Conservation (phyloP, 2,329 filamentous ascomycete genomes). For the Coleophoma crateriformis region DNA sequence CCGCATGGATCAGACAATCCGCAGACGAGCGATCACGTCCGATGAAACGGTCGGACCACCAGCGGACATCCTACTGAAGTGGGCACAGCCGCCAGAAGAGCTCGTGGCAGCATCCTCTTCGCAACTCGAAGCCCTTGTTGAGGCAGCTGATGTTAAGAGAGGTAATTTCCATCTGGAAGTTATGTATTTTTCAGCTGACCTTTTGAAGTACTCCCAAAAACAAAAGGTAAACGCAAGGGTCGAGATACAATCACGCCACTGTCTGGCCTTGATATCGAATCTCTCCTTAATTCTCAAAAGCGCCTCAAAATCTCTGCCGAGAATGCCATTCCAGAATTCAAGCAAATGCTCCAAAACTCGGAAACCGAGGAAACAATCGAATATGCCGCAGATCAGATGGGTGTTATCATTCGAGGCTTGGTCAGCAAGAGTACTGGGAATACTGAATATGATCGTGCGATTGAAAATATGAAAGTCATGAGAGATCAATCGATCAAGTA, state of each 20-base stretch:
- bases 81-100: constrained; percentile 65
- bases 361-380: constrained; percentile 57
- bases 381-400: constrained; percentile 70
- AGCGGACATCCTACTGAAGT: constrained; percentile 62
- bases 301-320: constrained; percentile 50
- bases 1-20: constrained; percentile 79
- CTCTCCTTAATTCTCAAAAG: constrained; percentile 61
- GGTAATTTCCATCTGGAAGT: constrained; percentile 36
- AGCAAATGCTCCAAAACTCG: constrained; percentile 62
- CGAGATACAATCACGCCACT: constrained; percentile 71
- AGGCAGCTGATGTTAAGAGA: constrained; percentile 76
- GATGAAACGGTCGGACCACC: constrained; percentile 56
- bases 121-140: constrained; percentile 58
- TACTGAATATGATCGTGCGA: constrained; percentile 64
- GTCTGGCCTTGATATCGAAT: constrained; percentile 83
- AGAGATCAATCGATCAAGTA: constrained; percentile 69
- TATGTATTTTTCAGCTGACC: constrained; percentile 11
- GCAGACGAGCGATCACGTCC: constrained; percentile 73
- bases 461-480: constrained; percentile 74
- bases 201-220: constrained; percentile 66
- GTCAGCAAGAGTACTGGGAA: constrained; percentile 72
- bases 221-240: constrained; percentile 61
- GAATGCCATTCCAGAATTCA: constrained; percentile 89
- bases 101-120: constrained; percentile 52
- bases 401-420: constrained; percentile 59